Base-by-base conservation (phyloP, 306 rosid genomes). In the Lathyrus oleraceus region DNA sequence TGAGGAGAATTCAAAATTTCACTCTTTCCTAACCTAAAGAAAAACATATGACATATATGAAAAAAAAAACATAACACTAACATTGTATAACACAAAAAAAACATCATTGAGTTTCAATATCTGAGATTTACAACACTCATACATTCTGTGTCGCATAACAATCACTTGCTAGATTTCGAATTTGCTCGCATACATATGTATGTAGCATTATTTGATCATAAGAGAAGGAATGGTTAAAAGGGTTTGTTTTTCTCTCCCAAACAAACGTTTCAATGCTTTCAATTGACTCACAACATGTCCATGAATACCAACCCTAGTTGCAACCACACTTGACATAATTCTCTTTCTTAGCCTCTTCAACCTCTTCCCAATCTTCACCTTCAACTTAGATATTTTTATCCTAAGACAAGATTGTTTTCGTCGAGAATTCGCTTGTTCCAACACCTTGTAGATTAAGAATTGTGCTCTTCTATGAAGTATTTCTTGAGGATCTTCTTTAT, bases 401-500 rank as follows among this genome's bases (percentile, higher is more conserved):
- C 96, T 80, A 52, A 84, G 61, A 42, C 69, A 76, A 3, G 87
- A 85, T 10, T 83, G 72, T 49, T 68, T 83, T 49, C 80, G 69
- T 21, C 75, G 64, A 49, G 67, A 63, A 61, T 90, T 86, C 11
- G 85, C 94, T 75, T 79, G 69, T 48, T 81, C 85, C 85, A 93
- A 38, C 59, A 59, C 83, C 38, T 88, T 88, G 82, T 90, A 74
- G 82, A 93, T 87, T 82, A 93, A 81, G 76, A 93, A 90, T 83
- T 87, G 98, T 10, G 97, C 94, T 67, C 83, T 76, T 59, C 86
- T 38, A 35, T 80, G 98, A 15, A 74, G 78, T 40, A 43, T 35
- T 61, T 88, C 96, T 76, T 88, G 87, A 11, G 86, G 87, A 63
- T 93, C 96, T 45, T 93, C 98, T 84, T 88, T 87, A 17, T 88